These are phyloP conservation scores for Suillus cothurnatus DNA, from an alignment of 768 basidiomycete species.

Conservation along the genomic window DNA sequence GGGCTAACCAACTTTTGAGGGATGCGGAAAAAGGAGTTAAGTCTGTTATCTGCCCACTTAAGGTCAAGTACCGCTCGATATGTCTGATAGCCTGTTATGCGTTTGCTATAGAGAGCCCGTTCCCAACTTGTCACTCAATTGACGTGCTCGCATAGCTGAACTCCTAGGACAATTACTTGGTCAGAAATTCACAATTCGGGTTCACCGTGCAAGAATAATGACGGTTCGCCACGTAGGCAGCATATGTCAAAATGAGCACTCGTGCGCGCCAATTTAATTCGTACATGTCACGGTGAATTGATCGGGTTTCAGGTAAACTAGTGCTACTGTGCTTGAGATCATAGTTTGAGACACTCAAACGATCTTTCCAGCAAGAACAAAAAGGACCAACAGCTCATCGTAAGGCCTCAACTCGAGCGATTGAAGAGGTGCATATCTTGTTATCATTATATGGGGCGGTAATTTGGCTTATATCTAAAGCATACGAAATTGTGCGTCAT, in stretches of 20 bases:
- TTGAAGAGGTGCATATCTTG: background rate
- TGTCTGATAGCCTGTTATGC: background rate
- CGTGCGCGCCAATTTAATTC: background rate
- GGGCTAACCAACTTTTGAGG: background rate
- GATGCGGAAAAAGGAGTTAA: background rate
- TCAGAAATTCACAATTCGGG: background rate
- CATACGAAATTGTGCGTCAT: background rate
- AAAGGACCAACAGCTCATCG: background rate
- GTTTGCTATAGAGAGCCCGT: background rate
- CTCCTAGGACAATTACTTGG: background rate
- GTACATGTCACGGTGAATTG: background rate
- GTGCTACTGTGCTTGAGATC: background rate
- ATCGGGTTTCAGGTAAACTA: background rate
- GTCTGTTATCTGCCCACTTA: conserved; percentile 8
- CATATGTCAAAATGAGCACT: background rate
- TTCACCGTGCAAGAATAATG: background rate
- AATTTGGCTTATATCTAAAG: background rate
- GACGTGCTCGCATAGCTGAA: background rate
- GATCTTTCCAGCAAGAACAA: background rate
- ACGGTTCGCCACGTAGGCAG: background rate
- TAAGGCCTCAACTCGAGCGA: background rate
- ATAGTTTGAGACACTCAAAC: background rate
- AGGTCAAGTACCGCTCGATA: conserved; percentile 7
- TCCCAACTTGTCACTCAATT: background rate
- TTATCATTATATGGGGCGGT: background rate